Evolutionary conservation across 441 rosid genomes (phyloP), one percentile per base, ranked within the genome.

Genomic region (Adansonia rubrostipa): DNA sequence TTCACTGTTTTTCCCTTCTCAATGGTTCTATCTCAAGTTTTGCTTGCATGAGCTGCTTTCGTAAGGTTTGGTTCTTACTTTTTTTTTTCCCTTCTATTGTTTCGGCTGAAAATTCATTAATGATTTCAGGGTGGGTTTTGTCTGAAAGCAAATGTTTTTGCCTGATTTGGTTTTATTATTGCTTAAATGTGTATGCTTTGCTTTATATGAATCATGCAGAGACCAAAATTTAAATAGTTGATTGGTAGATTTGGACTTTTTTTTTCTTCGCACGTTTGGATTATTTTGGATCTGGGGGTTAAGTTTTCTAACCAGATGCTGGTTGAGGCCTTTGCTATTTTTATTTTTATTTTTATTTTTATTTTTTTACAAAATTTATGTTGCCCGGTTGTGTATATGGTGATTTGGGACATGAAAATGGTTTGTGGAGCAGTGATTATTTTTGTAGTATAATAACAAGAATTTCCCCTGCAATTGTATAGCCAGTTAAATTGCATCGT

Each of bases 211-310:
- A 58, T 61, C 80, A 28, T 40, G 11, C 42, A 48, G 51, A 22
- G 57, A 10, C 24, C 66, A 28, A 48, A 68, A 67, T 79, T 77
- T 33, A 65, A 61, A 9, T 40, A 45, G 58, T 45, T 77, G 14
- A 77, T 74, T 68, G 69, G 78, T 63, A 76, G 74, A 65, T 78
- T 57, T 15, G 15, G 15, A 40, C 50, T 76, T 58, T 48, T 48
- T 20, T 3, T 22, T 60, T 24, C 2, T 28, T 74, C 54, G 53
- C 5, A 8, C 3, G 13, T 56, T 75, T 76, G 56, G 48, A 42
- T 67, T 62, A 11, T 80, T 81, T 83, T 83, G 86, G 92, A 85
- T 88, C 90, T 85, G 45, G 82, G 79, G 69, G 65, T 62, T 58
- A 15, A 33, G 19, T 48, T 28, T 56, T 79, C 3, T 36, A 0